Evolutionary conservation across 768 basidiomycete species (phyloP).

Genomic region (Cystoderma amianthinum): DNA sequence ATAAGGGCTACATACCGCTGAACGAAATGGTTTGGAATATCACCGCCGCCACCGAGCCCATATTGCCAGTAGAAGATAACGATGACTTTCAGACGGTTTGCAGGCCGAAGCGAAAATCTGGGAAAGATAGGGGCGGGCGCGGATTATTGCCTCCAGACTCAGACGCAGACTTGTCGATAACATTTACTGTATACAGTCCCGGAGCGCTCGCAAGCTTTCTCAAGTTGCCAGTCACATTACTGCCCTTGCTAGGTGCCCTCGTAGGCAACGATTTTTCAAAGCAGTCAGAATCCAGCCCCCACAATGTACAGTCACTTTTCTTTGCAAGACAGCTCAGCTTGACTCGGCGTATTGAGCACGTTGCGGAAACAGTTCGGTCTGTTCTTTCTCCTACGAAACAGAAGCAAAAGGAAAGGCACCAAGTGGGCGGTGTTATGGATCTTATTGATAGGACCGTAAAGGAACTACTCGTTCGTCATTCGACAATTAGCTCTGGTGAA

Average conservation of each 20-base stretch:
- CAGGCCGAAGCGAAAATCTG: slow-evolving; percentile 38
- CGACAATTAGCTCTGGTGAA: slow-evolving; percentile 54
- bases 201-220: slow-evolving; percentile 54
- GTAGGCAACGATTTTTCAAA: slow-evolving; percentile 78
- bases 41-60: slow-evolving; percentile 16
- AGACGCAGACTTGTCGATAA: slow-evolving; percentile 38
- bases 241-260: slow-evolving; percentile 73
- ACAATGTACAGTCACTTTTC: slow-evolving; percentile 53
- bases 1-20: slow-evolving; percentile 71
- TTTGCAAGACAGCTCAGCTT: slow-evolving; percentile 55
- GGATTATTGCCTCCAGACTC: slow-evolving; percentile 51
- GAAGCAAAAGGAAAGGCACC: slow-evolving; percentile 44
- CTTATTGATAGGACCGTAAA: slow-evolving; percentile 66
- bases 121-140: slow-evolving; percentile 16
- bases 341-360: slow-evolving; percentile 59
- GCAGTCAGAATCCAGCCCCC: slow-evolving; percentile 36
- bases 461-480: slow-evolving; percentile 43
- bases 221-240: slow-evolving; percentile 58
- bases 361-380: slow-evolving; percentile 48
- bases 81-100: slow-evolving; percentile 56
- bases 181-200: slow-evolving; percentile 56
- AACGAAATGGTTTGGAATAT: slow-evolving; percentile 68
- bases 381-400: slow-evolving; percentile 45
- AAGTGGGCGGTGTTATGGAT: slow-evolving; percentile 67
- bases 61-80: slow-evolving; percentile 28